Evolutionary conservation across 2,329 filamentous ascomycete species (phyloP), one percentile per base, ranked within the genome.

Genomic region (Colletotrichum truncatum): DNA sequence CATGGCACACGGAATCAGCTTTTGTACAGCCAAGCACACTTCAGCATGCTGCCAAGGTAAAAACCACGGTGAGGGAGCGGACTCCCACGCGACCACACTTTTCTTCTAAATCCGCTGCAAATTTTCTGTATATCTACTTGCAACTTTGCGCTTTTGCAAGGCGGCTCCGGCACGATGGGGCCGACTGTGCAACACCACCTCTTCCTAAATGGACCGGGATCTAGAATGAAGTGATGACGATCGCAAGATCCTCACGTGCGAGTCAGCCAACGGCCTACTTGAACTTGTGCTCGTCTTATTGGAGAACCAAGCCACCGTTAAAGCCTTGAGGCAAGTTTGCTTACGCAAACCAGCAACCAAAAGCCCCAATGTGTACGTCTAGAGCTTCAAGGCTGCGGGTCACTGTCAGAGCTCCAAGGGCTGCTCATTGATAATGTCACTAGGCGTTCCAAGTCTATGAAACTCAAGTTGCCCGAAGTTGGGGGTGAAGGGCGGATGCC

Each of bases 1-100:
- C 45, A 51, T 66, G 63, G 63, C 63, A 63, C 21, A 66, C 63
- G 63, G 43, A 62, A 66, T 60, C 16, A n/a, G 46, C n/a, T 43
- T n/a, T n/a, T 45, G 57, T 28, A 58, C 36, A 26, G 62, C 49
- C 62, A 65, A 65, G 62, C 61, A 14, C 28, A 21, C 26, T n/a
- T n/a, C 41, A 41, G 16, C 16, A 48, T 30, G 41, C 41, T 30
- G 61, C 61, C 56, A 64, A 64, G 61, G 38, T n/a, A 21, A 58
- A n/a, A 45, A 4, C 36, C 53, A 39, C 41, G 25, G 25, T 36
- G 51, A 46, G 6, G 16, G 23, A 16, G 21, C 14, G 25, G 34
- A 28, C 10, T 54, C 39, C n/a, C 49, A 55, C 58, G 49, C 57
- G 57, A 52, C 38, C 39, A 39, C 23, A n/a, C n/a, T n/a, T n/a